A percentile compares a stretch with the other conserved stretches of the same genome.
phyloP scores from a whole-genome alignment of 108 stramenopile genomes.

The Epithemia pelagica region DNA sequence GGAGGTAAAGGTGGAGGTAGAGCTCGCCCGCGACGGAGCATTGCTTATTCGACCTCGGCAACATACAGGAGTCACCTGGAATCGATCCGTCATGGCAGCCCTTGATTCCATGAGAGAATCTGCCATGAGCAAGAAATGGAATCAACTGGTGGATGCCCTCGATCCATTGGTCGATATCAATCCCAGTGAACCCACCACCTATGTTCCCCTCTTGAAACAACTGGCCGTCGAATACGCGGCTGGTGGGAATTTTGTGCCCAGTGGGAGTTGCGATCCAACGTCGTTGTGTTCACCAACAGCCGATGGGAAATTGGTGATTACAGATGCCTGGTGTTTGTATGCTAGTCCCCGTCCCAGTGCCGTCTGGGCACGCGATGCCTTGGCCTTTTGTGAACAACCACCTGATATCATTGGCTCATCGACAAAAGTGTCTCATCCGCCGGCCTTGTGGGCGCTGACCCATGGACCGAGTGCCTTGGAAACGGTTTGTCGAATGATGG shows the following conservation, averaged over 20 bases:
- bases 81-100: constrained; percentile 40
- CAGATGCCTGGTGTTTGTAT: constrained; percentile 51
- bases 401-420: not conserved
- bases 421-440: constrained; percentile 11
- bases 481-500: not conserved
- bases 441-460: constrained; percentile 42
- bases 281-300: not conserved
- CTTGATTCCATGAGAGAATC: constrained; percentile 1
- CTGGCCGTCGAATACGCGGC: constrained; percentile 45
- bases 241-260: constrained; percentile 34
- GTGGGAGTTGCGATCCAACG: not conserved
- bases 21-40: constrained; percentile 49
- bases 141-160: constrained; percentile 6
- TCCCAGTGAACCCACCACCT: constrained; percentile 44
- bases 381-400: constrained; percentile 28
- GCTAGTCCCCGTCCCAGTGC: constrained; percentile 33
- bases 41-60: constrained; percentile 47
- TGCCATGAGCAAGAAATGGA: not conserved
- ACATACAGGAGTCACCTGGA: constrained; percentile 48
- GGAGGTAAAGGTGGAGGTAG: constrained; percentile 53
- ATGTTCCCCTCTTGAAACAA: constrained; percentile 33
- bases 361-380: constrained; percentile 50
- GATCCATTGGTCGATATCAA: not conserved
- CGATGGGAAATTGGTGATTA: constrained; percentile 20
- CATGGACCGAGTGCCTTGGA: constrained; percentile 40